These are phyloP conservation scores for Penicillium tannophilum DNA, from an alignment of 495 filamentous ascomycete species.

Conservation along the genomic window DNA sequence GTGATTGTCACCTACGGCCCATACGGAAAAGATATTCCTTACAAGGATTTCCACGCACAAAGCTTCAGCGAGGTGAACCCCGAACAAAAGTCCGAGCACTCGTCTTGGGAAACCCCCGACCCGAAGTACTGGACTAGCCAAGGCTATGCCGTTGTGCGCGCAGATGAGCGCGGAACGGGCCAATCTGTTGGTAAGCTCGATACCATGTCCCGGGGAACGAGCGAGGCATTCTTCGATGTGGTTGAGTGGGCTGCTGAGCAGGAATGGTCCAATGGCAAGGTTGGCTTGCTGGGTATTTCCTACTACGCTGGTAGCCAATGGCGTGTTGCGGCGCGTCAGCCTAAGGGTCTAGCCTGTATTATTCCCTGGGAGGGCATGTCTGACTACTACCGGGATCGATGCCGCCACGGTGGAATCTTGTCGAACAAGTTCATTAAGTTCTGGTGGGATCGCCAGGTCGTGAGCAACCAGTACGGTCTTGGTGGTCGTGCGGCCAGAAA, in stretches of 20 bases:
- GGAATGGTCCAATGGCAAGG: constrained; percentile 61
- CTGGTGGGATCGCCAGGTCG: constrained; percentile 68
- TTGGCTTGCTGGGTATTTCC: constrained; percentile 62
- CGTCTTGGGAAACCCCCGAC: constrained; percentile 66
- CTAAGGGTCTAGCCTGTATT: constrained; percentile 60
- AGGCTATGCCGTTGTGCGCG: constrained; percentile 62
- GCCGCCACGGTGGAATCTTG: constrained; percentile 65
- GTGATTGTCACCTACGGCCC: constrained; percentile 52
- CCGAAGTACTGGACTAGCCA: constrained; percentile 63
- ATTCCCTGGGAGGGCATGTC: constrained; percentile 73
- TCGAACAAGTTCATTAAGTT: constrained; percentile 63
- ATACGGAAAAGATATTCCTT: constrained; percentile 61
- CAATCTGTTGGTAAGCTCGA: constrained; percentile 61
- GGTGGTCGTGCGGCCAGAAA: constrained; percentile 35
- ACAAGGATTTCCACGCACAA: constrained; percentile 35
- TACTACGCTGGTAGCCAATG: constrained; percentile 68
- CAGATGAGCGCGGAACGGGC: constrained; percentile 60
- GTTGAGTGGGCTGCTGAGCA: constrained; percentile 66
- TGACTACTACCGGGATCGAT: constrained; percentile 65
- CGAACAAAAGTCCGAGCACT: constrained; percentile 52
- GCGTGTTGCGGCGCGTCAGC: constrained; percentile 62
- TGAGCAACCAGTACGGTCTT: constrained; percentile 63
- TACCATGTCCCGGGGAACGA: constrained; percentile 60
- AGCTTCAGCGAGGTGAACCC: constrained; percentile 54
- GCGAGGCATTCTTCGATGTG: constrained; percentile 62